Base-by-base conservation (phyloP, 805 yeast genomes). In the Zygosaccharomyces bailii region DNA sequence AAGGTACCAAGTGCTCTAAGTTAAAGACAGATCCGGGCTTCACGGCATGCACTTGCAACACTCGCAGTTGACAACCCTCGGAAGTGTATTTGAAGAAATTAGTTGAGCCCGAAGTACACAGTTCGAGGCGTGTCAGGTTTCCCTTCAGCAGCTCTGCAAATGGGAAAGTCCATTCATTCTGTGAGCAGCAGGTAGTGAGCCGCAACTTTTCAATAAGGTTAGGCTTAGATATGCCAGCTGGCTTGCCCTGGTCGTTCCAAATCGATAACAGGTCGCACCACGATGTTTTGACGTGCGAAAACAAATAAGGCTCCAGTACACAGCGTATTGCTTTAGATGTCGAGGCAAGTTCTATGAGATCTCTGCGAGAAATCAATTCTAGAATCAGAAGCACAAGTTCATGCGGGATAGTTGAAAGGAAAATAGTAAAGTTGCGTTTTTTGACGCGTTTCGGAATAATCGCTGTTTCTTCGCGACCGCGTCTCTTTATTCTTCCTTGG, bases 1-100 rank as follows among this genome's bases (percentile, higher is more conserved):
- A 74, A 5, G 67, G 57, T 20, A 50, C 54, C 31, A 77, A 56
- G 55, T 78, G 81, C 33, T 66, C 60, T 47, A 77, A 54, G 45
- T 68, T 69, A 53, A 78, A 78, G 11, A 46, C 54, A 8, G 67
- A 58, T 8, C 50, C 48, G 20, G 46, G 41, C 23, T 43, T 48
- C 5, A 20, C 40, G 2, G 69, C 60, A 4, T 40, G 29, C 2
- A 67, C 38, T 16, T 51, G 53, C 18, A 67, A 32, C 10, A 39
- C 43, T n/a, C 34, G 44, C 9, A 57, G 34, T 11, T 44, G 42
- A 17, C 53, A 34, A 14, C 45, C 48, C 7, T 18, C 16, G 11
- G 42, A 46, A 30, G 60, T 61, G 45, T 67, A 68, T 45, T 68
- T 68, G 34, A 68, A 46, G 38, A 66, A 67, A 39, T 60, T 67